Conservation (phyloP, 2,329 filamentous ascomycete species). For the Ophiocordyceps camponoti-saundersi region DNA sequence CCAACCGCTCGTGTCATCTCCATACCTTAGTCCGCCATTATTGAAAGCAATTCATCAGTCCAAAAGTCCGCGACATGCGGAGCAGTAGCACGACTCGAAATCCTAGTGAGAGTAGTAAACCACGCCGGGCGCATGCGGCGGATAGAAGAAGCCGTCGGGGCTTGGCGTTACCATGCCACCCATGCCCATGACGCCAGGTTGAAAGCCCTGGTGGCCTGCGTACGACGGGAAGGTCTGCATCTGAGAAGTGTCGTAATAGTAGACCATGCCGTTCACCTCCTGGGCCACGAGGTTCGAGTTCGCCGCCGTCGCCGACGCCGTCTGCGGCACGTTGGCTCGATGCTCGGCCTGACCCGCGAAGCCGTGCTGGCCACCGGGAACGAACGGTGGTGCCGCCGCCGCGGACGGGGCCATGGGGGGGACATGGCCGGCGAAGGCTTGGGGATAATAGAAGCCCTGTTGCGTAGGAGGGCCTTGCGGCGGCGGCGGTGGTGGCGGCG, state of each 20-base stretch:
- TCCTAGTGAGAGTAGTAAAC: constrained; percentile 45
- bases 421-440: constrained; percentile 23
- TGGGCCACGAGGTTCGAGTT: constrained; percentile 48
- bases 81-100: constrained; percentile 8
- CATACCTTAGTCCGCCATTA: constrained; percentile 7
- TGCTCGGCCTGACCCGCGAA: constrained; percentile 24
- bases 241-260: constrained; percentile 77
- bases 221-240: constrained; percentile 36
- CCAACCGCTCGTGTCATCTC: background rate
- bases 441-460: constrained; percentile 53
- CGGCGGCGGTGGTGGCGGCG: background rate
- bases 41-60: constrained; percentile 13
- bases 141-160: constrained; percentile 55
- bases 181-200: constrained; percentile 47
- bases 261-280: constrained; percentile 90
- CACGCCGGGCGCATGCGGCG: constrained; percentile 35
- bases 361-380: constrained; percentile 34
- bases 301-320: constrained; percentile 8
- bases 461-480: constrained; percentile 19
- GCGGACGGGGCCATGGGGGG: constrained; percentile 31
- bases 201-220: constrained; percentile 34
- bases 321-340: constrained; percentile 10
- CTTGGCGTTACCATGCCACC: constrained; percentile 63
- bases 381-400: constrained; percentile 38
- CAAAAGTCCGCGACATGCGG: constrained; percentile 7